These are phyloP conservation scores for Vaccinium myrtillus DNA, from an alignment of 148 eudicot genomes.

Conservation along the genomic window DNA sequence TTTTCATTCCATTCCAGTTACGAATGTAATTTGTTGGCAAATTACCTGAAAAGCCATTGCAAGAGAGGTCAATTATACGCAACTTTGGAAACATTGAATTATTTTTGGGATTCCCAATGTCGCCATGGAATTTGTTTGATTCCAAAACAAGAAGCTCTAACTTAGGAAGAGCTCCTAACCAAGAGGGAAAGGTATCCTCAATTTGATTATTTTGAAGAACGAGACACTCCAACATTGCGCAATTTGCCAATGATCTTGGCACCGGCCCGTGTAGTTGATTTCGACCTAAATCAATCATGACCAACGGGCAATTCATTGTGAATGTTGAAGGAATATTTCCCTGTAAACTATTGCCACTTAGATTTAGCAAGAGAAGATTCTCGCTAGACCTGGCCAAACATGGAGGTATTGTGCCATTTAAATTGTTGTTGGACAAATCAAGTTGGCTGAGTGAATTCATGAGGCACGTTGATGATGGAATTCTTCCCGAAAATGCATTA, in stretches of 20 bases:
- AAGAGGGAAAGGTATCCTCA: no score
- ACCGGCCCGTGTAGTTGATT: constrained; percentile 24
- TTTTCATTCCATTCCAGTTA: no score
- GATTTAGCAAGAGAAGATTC: constrained; percentile 18
- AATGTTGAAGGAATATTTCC: constrained; percentile 14
- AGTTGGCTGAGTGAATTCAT: not conserved
- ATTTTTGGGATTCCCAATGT: not conserved
- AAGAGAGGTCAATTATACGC: no score
- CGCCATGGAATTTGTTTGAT: not conserved
- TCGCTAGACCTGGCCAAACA: constrained; percentile 21
- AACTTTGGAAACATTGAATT: no score
- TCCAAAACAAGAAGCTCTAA: not conserved
- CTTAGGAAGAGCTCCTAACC: no score
- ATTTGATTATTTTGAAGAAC: no score
- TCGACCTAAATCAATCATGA: constrained; percentile 26
- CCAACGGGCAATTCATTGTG: not conserved
- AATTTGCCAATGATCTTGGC: constrained; percentile 25
- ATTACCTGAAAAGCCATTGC: no score
- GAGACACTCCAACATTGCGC: not conserved
- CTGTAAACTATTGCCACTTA: constrained; percentile 11
- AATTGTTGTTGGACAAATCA: not conserved
- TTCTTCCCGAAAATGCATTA: not conserved
- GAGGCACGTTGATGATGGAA: not conserved
- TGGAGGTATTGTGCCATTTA: constrained; percentile 17
- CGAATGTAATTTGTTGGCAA: no score